Conservation (phyloP, 306 rosid genomes). For the Gastrolobium bilobum region DNA sequence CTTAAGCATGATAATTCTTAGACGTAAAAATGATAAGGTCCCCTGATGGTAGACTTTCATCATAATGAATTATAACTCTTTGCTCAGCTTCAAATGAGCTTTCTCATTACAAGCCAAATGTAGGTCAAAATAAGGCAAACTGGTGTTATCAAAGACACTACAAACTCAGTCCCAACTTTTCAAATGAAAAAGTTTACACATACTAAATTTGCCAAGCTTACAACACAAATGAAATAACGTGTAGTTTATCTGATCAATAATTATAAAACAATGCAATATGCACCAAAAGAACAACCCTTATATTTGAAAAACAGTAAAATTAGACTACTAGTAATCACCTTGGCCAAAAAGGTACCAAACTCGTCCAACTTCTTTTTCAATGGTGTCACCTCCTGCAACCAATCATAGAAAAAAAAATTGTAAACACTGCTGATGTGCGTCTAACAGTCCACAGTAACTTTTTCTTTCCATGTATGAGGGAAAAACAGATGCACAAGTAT, state of each 20-base stretch:
- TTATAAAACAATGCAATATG: constrained; percentile 34
- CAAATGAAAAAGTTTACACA: constrained; percentile 26
- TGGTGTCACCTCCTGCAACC: constrained; percentile 91
- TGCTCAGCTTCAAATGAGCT: constrained; percentile 33
- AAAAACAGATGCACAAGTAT: constrained; percentile 36
- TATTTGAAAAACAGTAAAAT: constrained; percentile 35
- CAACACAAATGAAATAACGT: constrained; percentile 32
- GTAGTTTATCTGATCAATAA: constrained; percentile 36
- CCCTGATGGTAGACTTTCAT: constrained; percentile 4
- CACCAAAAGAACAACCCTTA: constrained; percentile 12
- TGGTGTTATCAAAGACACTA: constrained; percentile 22
- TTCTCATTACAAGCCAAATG: constrained; percentile 36
- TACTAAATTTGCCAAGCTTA: constrained; percentile 33
- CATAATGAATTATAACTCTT: constrained; percentile 33
- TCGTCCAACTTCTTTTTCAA: constrained; percentile 97
- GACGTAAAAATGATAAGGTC: constrained; percentile 19
- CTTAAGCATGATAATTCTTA: constrained; percentile 39
- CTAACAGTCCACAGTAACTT: constrained; percentile 38
- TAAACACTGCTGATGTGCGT: constrained; percentile 18
- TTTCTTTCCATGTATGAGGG: constrained; percentile 32
- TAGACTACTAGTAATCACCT: constrained; percentile 65
- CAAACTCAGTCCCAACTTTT: constrained; percentile 29
- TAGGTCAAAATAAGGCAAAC: constrained; percentile 39
- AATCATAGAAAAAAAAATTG: constrained; percentile 43
- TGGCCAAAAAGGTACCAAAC: constrained; percentile 95